Evolutionary conservation across 495 filamentous ascomycete genomes (phyloP).

Genomic region (Halenospora varia): DNA sequence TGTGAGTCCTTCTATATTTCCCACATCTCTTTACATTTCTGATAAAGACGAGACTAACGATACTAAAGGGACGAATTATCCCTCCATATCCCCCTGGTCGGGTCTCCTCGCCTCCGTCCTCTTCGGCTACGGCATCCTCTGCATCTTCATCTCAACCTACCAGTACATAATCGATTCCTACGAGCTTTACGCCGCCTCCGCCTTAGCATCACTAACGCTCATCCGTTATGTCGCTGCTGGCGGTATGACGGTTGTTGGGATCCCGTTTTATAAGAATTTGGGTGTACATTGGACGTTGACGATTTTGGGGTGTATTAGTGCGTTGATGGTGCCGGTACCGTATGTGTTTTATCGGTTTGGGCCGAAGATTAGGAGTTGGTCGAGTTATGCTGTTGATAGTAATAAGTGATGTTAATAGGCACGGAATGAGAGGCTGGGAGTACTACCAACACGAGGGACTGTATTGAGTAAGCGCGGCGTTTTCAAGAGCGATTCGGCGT

Average conservation of each 20-base stretch:
- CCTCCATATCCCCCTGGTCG: conserved; percentile 50
- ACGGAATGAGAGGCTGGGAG: too few species aligned
- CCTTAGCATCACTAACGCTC: conserved; percentile 49
- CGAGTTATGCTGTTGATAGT: neutral
- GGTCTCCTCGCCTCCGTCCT: conserved; percentile 42
- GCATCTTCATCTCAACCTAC: conserved; percentile 57
- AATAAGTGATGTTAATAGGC: neutral
- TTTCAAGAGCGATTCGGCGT: too few species aligned
- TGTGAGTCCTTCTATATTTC: neutral
- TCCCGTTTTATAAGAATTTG: conserved; percentile 43
- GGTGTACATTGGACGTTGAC: conserved; percentile 54
- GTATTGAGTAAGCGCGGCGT: too few species aligned
- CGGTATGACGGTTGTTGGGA: conserved; percentile 29
- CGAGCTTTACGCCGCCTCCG: conserved; percentile 58
- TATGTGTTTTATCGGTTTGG: conserved; percentile 41
- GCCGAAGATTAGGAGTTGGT: conserved; percentile 31
- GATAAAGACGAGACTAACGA: neutral
- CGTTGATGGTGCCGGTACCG: conserved; percentile 47
- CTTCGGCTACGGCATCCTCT: conserved; percentile 57
- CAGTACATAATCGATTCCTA: conserved; percentile 69
- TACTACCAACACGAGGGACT: too few species aligned
- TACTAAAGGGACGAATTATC: conserved; percentile 41
- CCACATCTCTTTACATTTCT: neutral
- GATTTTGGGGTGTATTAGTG: conserved; percentile 47
- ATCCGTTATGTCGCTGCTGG: conserved; percentile 41